Evolutionary conservation across 2,329 filamentous ascomycete species (phyloP).

Genomic region (Aspergillus luchuensis): DNA sequence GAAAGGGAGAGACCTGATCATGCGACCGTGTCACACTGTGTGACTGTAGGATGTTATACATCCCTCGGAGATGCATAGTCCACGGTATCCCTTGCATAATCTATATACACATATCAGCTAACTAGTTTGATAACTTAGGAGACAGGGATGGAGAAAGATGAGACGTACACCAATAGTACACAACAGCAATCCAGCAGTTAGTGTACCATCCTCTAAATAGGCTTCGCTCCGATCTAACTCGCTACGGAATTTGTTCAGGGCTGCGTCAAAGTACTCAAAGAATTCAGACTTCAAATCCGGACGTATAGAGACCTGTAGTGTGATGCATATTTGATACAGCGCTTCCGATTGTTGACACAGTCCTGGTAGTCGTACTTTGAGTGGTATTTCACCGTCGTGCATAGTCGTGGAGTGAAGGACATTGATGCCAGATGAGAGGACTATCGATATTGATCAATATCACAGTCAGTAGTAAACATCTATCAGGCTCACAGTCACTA

Average conservation of each 20-base stretch:
- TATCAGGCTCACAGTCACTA: constrained; percentile 24
- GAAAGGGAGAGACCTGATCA: constrained; percentile 17
- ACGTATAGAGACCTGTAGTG: constrained; percentile 30
- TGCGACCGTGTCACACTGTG: constrained; percentile 14
- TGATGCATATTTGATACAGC: constrained; percentile 33
- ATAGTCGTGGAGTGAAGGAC: constrained; percentile 31
- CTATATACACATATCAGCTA: constrained; percentile 13
- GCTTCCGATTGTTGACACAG: constrained; percentile 30
- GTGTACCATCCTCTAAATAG: constrained; percentile 29
- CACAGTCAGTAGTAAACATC: background rate
- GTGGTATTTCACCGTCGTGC: constrained; percentile 19
- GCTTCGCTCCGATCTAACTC: constrained; percentile 28
- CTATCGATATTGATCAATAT: constrained; percentile 11
- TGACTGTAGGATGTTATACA: constrained; percentile 33
- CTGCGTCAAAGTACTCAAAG: constrained; percentile 32
- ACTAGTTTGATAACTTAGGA: background rate
- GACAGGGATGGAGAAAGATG: background rate
- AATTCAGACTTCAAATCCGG: constrained; percentile 21
- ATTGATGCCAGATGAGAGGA: constrained; percentile 30
- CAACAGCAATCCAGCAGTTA: constrained; percentile 33
- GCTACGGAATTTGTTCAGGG: constrained; percentile 29
- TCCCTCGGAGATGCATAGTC: constrained; percentile 36
- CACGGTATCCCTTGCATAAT: constrained; percentile 33
- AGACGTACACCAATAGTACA: constrained; percentile 36
- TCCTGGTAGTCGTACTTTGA: constrained; percentile 22